Evolutionary conservation across 2,329 filamentous ascomycete species (phyloP), one percentile per base, ranked within the genome.

Genomic region (Penicillium vulpinum): DNA sequence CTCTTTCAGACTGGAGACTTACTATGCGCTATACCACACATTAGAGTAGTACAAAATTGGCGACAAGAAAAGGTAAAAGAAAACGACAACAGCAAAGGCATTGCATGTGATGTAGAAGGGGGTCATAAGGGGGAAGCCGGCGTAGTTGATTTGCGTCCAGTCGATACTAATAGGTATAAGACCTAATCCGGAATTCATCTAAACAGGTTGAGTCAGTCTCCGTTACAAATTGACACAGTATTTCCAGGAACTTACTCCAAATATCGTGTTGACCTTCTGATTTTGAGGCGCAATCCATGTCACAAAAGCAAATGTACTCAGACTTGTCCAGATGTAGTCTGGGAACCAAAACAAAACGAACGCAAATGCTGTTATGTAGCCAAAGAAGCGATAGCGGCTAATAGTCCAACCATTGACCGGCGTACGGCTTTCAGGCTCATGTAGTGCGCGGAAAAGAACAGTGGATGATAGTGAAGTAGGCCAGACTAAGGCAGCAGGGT

Each of bases 41-140:
- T 82, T 82, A n/a, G 74, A 78, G 63, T 83, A 86, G 67, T 86
- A 83, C 31, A 86, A 73, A 29, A 81, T 82, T 0, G 77, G 77
- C 0, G 73, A 75, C 10, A 72, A 69, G 58, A 81, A 65, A 56
- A 84, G 69, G 65, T 80, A 80, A 69, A 86, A 85, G 56, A 85
- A 59, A 28, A 85, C 59, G 46, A 85, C 76, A 31, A 83, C 70
- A 21, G 83, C 67, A 22, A 82, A 81, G 59, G 86, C 86, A 63
- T 78, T 78, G 56, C 85, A 83, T 56, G 83, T 83, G 33, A 65
- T 65, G 65, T 84, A 82, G 53, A 67, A 70, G 1, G 72, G 72
- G 7, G 64, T 67, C 28, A 65, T 65, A 2, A 74, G 58, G 8
- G 70, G 70, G 28, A 29, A 55, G 4, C 65, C 66, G 9, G 67